These are phyloP conservation scores for Xerocomus brunneocitrinus DNA, from an alignment of 768 basidiomycete species.

Conservation along the genomic window DNA sequence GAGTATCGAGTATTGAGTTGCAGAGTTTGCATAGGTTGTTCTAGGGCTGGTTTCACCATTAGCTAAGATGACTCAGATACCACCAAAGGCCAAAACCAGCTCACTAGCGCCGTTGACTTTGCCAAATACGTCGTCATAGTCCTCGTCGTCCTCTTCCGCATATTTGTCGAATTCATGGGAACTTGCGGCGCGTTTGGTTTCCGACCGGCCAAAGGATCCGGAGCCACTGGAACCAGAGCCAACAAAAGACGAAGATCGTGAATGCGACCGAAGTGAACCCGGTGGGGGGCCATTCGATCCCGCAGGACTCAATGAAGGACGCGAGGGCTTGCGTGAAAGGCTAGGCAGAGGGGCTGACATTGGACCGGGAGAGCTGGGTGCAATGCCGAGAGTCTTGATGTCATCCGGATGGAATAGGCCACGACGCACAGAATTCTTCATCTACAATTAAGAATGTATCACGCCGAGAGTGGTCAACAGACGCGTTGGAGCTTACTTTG, in stretches of 20 bases:
- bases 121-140: constrained; percentile 94
- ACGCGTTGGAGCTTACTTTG: constrained; percentile 46
- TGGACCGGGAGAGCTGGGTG: constrained; percentile 49
- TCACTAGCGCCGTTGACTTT: constrained; percentile 64
- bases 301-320: constrained; percentile 49
- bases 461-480: background rate
- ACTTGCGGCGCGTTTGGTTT: constrained; percentile 50
- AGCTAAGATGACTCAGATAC: background rate
- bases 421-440: constrained; percentile 66
- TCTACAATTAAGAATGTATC: constrained; percentile 31
- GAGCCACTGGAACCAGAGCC: constrained; percentile 37
- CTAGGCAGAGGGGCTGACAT: constrained; percentile 64
- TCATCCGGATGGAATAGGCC: constrained; percentile 88
- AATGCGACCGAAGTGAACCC: constrained; percentile 41
- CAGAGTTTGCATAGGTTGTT: constrained; percentile 65
- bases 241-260: constrained; percentile 55
- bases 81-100: constrained; percentile 25
- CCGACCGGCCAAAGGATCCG: constrained; percentile 62
- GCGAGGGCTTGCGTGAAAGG: constrained; percentile 48
- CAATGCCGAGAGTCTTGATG: constrained; percentile 69
- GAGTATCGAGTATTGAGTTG: constrained; percentile 85
- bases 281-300: constrained; percentile 21
- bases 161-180: constrained; percentile 79
- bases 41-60: constrained; percentile 38
- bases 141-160: constrained; percentile 82